Base-by-base conservation (phyloP, 2,329 filamentous ascomycete species). In the Apiospora hydei region DNA sequence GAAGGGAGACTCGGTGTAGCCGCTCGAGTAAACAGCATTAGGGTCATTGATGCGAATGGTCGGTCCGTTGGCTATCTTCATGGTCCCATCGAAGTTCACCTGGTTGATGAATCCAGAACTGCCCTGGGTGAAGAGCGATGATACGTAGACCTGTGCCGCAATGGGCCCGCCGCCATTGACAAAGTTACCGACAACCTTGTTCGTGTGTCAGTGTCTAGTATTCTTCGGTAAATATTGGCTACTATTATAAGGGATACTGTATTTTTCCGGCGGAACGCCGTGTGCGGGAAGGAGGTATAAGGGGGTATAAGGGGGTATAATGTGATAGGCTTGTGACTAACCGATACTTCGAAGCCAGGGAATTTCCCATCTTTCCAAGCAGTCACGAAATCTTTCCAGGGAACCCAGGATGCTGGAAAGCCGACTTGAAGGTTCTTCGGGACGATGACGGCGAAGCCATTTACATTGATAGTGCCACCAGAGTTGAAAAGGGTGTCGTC, bases 11-110 rank as follows among this genome's bases (percentile, higher is more conserved):
- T 72, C 77, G 11, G 71, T 77, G 72, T 82, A 84, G 1, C 79
- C 81, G 5, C 79, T 78, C 10, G 81, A 80, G 72, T 83, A 86
- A 8, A 83, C 78, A 2, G 78, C 84, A 61, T 83, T 83, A 26
- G 84, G 84, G 69, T 86, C 84, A 66, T 83, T 85, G 76, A 84
- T 81, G 13, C 80, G 76, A 13, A 84, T 75, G 13, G 72, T 82
- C 70, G 81, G 80, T 1, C 82, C 83, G 34, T 78, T 77, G n/a
- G 76, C 74, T 34, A 85, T 80, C 72, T 81, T 79, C 53, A 84
- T 78, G 8, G 77, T 76, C n/a, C 80, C 81, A 61, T 81, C 78
- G 21, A 71, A 74, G 70, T 79, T 78, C 68, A 84, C 79, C 7
- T 74, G 75, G 6, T 80, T 78, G 43, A 85, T 81, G 38, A 80